Evolutionary conservation across 192 early-diverging fungal species (phyloP), one percentile per base, ranked within the genome.

Genomic region (Phycomyces blakesleeanus): DNA sequence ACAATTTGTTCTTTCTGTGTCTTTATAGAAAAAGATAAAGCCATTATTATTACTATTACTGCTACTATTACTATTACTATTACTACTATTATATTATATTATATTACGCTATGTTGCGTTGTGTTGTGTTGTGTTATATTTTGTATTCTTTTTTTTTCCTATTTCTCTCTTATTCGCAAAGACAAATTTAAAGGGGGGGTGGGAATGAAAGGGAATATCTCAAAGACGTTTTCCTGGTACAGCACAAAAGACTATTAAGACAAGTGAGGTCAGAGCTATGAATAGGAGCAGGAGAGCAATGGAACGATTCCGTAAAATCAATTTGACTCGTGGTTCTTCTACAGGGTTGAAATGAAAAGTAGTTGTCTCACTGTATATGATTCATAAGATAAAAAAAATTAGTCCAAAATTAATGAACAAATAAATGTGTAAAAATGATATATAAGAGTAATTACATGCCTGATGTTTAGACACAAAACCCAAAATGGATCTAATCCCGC

Each of bases 341-440:
- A 76, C 71, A 21, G 41, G n/a, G 56, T 71, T 76, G 25, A 67
- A 76, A 62, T 71, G 58, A 37, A 70, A 70, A 0, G 64, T 67
- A 10, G 65, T 71, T 3, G 74, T 76, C 51, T 76, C 74, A 56
- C 74, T 76, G 29, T n/a, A n/a, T n/a, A n/a, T n/a, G n/a, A n/a
- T n/a, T n/a, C n/a, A n/a, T n/a, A n/a, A n/a, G n/a, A n/a, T n/a
- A n/a, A n/a, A n/a, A 34, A 37, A 34, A 27, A 18, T 25, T 14
- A 14, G 42, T 51, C 1, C 24, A 53, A 12, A 0, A 16, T 34
- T 25, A n/a, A n/a, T n/a, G n/a, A 60, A 14, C 21, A 41, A 25
- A 47, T 25, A 20, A 44, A 60, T 47, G 15, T 12, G 20, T 20
- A 61, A 38, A 38, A 55, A 8, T 51, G 38, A 21, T 26, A 27